These are phyloP conservation scores for Elsinoe ampelina DNA, from an alignment of 2,329 filamentous ascomycete species.

Conservation along the genomic window DNA sequence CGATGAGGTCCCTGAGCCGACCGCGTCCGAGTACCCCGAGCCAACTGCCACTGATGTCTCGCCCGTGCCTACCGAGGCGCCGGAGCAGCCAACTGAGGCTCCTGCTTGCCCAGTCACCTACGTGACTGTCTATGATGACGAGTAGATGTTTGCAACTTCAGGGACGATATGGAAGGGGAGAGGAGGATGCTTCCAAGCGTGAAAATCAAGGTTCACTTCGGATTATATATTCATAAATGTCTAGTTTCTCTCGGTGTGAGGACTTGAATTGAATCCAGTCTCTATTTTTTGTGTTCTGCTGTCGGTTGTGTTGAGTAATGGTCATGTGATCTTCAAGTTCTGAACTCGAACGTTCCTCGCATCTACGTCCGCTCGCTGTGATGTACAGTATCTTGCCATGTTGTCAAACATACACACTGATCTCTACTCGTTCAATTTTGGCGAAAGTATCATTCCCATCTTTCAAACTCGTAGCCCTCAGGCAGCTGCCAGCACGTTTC, in stretches of 20 bases:
- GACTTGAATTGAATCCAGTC: too few relatives aligned
- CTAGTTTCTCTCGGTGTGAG: neutral
- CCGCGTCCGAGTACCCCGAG: neutral
- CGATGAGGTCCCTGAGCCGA: neutral
- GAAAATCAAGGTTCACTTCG: constrained; percentile 6
- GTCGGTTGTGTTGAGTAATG: neutral
- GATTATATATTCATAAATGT: constrained; percentile 2
- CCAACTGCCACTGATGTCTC: neutral
- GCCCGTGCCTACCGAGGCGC: constrained; percentile 2
- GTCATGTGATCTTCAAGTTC: neutral
- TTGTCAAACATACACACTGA: too few relatives aligned
- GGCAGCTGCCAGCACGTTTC: too few relatives aligned
- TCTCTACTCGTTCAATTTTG: too few relatives aligned
- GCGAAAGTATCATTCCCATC: too few relatives aligned
- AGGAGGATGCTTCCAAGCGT: neutral
- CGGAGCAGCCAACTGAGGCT: neutral
- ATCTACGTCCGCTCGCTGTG: too few relatives aligned
- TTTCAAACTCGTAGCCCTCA: too few relatives aligned
- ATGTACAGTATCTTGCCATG: too few relatives aligned
- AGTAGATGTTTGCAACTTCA: neutral
- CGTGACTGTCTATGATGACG: constrained; percentile 10
- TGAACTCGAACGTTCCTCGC: too few relatives aligned
- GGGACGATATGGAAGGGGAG: neutral
- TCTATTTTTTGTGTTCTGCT: too few relatives aligned
- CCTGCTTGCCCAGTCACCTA: constrained; percentile 7